Evolutionary conservation across 345 rosid species (phyloP), one percentile per base, ranked within the genome.

Genomic region (Cardamine chenopodiifolia): DNA sequence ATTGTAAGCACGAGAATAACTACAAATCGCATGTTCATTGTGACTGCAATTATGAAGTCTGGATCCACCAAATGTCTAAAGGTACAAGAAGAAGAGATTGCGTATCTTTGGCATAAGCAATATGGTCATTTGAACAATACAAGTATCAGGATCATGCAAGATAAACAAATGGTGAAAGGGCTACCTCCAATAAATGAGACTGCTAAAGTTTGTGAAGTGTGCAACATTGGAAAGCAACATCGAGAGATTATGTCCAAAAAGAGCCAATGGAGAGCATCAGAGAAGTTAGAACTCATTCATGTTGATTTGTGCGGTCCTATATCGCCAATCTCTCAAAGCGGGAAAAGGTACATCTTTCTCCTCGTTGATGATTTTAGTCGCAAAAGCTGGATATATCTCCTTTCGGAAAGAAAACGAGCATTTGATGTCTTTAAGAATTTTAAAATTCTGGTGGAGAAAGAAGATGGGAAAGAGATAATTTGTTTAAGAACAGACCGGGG

Each of bases 401-500:
- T 47, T 12, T 17, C 52, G 0, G 55, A 47, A 11, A 20, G n/a
- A 50, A 0, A 2, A 3, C 1, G 53, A 17, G 55, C 52, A 8
- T 47, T 47, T 47, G 23, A 47, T 2, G 5, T 18, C 1, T 47
- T 47, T 3, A 47, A 47, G 12, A 0, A n/a, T 47, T 47, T 47
- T 2, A n/a, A n/a, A 6, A 61, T 17, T 19, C 18, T 60, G 0
- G 68, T 26, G 20, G 73, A 75, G 8, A 67, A 67, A 1, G 61
- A 60, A 47, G 3, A 13, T 0, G 31, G 39, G 3, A 15, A 6
- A 8, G 0, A 1, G 2, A 66, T 74, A n/a, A 4, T 34, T 13
- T 26, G 71, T 6, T 19, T 73, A 1, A 23, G 65, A 1, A 73
- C 65, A 8, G 37, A 73, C 9, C 13, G 57, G 3, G 59, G 49